A percentile compares a stretch with the other conserved stretches of the same genome.
Conservation (phyloP, 306 rosid genomes). For the Adenanthera pavonina region DNA sequence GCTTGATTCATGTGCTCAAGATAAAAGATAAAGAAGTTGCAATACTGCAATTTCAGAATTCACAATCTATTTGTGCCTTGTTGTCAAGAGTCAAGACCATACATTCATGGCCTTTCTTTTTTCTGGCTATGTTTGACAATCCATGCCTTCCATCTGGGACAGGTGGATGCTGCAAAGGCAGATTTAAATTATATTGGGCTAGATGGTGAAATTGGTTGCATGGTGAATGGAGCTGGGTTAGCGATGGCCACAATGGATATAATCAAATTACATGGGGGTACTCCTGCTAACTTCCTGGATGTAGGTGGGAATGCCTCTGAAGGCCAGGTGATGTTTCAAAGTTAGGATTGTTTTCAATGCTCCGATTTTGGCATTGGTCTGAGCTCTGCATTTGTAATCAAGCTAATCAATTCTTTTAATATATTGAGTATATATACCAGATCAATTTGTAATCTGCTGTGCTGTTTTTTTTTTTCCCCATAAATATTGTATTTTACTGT, state of each 20-base stretch:
- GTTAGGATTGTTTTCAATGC: slow-evolving; percentile 1
- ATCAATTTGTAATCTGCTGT: slow-evolving; percentile 18
- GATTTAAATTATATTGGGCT: slow-evolving; percentile 92
- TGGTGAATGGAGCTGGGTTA: slow-evolving; percentile 98
- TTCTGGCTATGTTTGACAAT: not conserved
- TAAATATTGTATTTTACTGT: not conserved
- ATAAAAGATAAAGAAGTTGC: slow-evolving; percentile 18
- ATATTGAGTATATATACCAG: not conserved
- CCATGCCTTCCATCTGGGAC: slow-evolving; percentile 41
- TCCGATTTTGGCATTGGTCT: slow-evolving; percentile 28
- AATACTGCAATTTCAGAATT: slow-evolving; percentile 23
- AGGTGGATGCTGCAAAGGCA: slow-evolving; percentile 93
- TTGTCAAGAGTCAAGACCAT: not conserved
- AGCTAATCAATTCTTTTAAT: slow-evolving; percentile 4
- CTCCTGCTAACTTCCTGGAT: slow-evolving; percentile 96
- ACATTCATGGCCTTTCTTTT: not conserved
- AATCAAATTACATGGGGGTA: slow-evolving; percentile 90
- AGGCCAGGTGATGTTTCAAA: slow-evolving; percentile 71
- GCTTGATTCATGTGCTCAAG: slow-evolving; percentile 26
- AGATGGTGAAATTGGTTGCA: slow-evolving; percentile 99
- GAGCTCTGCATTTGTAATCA: not conserved
- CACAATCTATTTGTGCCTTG: not conserved
- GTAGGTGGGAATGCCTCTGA: slow-evolving; percentile 98
- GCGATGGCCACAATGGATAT: slow-evolving; percentile 99
- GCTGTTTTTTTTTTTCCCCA: not conserved